These are phyloP conservation scores for Pseudofabraea citricarpa DNA, from an alignment of 2,329 filamentous ascomycete genomes.

Conservation along the genomic window DNA sequence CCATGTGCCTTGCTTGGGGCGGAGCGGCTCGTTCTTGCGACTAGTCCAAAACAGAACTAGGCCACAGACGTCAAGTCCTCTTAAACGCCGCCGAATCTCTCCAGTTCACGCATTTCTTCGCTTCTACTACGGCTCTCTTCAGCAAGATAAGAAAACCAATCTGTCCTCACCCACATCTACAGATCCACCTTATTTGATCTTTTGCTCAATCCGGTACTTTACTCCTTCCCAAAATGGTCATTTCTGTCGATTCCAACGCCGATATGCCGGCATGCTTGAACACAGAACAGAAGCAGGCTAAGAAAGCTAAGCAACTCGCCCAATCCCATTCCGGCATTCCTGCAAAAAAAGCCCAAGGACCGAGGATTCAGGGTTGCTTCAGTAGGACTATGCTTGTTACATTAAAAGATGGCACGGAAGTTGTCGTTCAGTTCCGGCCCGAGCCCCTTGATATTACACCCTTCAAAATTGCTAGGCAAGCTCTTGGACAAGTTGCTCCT, in stretches of 20 bases:
- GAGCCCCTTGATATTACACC: conserved; percentile 14
- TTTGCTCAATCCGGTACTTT: no score
- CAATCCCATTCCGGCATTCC: conserved; percentile 5
- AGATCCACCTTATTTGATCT: no score
- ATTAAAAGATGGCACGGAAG: conserved; percentile 10
- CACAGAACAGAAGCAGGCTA: conserved; percentile 9
- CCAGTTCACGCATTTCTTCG: no score
- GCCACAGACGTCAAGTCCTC: no score
- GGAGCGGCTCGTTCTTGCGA: no score
- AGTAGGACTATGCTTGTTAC: conserved; percentile 19
- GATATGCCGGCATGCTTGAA: conserved; percentile 5
- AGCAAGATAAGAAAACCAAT: no score
- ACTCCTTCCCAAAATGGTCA: no score
- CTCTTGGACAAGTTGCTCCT: conserved; percentile 16
- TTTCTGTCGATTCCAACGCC: background rate
- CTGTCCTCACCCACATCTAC: no score
- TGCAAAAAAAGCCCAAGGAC: conserved; percentile 12
- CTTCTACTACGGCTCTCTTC: no score
- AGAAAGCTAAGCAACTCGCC: conserved; percentile 13
- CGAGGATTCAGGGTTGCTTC: conserved; percentile 16
- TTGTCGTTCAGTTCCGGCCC: conserved; percentile 19
- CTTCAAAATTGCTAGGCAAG: conserved; percentile 12
- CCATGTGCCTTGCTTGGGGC: no score
- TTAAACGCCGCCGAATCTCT: no score
- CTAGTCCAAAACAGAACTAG: no score